phyloP scores from a whole-genome alignment of 2,329 filamentous ascomycete species.

The Sordariomycetes sp. region DNA sequence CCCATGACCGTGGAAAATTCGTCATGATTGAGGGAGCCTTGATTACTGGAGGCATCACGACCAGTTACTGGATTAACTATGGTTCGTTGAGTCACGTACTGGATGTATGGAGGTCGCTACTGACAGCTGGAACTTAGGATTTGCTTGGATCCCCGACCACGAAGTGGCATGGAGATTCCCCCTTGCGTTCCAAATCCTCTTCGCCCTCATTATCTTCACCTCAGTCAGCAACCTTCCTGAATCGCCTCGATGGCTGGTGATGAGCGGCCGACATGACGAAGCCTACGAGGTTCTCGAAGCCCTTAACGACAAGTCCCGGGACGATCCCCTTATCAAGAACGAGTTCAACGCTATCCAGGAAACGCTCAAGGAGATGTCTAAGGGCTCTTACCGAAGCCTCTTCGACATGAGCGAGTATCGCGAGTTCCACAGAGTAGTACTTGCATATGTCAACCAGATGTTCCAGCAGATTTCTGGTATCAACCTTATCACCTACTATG shows the following conservation, averaged over 20 bases:
- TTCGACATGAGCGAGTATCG: background rate
- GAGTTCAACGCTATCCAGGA: background rate
- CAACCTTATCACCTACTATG: constrained; percentile 51
- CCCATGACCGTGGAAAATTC: background rate
- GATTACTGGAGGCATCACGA: background rate
- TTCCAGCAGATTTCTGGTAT: constrained; percentile 53
- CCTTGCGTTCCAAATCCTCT: background rate
- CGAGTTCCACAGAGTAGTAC: background rate
- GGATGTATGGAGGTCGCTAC: background rate
- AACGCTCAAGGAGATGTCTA: background rate
- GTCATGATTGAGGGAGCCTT: background rate
- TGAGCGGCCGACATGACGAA: background rate
- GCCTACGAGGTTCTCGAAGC: background rate
- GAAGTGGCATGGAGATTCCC: background rate
- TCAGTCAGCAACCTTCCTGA: background rate
- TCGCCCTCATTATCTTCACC: background rate
- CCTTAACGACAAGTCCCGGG: background rate
- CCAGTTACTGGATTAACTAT: background rate
- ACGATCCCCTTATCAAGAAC: background rate
- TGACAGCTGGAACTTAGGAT: background rate
- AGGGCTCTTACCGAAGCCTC: background rate
- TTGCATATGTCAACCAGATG: constrained; percentile 26
- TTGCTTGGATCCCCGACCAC: background rate
- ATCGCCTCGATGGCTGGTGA: background rate
- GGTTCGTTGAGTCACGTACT: background rate